Evolutionary conservation across 1,284 basidiomycete species (phyloP).

Genomic region (Omphalotus olearius): DNA sequence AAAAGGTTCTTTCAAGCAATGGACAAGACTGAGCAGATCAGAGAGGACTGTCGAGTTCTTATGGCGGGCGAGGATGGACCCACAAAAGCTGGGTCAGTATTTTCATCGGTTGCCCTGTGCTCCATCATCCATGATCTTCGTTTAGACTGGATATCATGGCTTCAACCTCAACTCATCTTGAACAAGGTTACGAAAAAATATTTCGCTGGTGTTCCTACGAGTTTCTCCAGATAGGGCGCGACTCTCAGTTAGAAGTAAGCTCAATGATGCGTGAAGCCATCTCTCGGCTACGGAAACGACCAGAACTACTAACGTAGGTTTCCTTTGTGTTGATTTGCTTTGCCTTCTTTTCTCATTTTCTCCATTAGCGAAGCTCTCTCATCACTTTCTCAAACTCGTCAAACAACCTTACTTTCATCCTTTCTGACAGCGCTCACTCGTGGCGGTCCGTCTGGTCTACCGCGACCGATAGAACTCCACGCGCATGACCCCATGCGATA

Average conservation of each 20-base stretch:
- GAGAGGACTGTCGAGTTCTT: conserved; percentile 81
- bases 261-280: conserved; percentile 72
- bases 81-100: conserved; percentile 74
- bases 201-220: conserved; percentile 84
- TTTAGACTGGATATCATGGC: conserved; percentile 85
- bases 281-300: conserved; percentile 64
- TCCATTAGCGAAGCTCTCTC: conserved; percentile 68
- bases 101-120: background rate
- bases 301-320: conserved; percentile 76
- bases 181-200: conserved; percentile 88
- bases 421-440: conserved; percentile 89
- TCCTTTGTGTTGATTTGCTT: background rate
- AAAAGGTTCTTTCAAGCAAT: conserved; percentile 78
- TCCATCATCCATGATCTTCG: background rate
- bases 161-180: conserved; percentile 75
- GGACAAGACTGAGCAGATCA: conserved; percentile 82
- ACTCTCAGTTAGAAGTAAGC: conserved; percentile 77
- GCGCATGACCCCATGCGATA: conserved; percentile 96
- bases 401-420: conserved; percentile 70
- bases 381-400: conserved; percentile 78
- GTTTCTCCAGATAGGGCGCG: conserved; percentile 78
- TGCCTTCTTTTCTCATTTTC: background rate
- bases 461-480: conserved; percentile 93
- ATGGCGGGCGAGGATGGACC: conserved; percentile 84
- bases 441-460: conserved; percentile 84